A percentile compares a stretch with the other conserved stretches of the same genome.
phyloP scores from a whole-genome alignment of 2,329 filamentous ascomycete species.

The Aureobasidium leucospermi region DNA sequence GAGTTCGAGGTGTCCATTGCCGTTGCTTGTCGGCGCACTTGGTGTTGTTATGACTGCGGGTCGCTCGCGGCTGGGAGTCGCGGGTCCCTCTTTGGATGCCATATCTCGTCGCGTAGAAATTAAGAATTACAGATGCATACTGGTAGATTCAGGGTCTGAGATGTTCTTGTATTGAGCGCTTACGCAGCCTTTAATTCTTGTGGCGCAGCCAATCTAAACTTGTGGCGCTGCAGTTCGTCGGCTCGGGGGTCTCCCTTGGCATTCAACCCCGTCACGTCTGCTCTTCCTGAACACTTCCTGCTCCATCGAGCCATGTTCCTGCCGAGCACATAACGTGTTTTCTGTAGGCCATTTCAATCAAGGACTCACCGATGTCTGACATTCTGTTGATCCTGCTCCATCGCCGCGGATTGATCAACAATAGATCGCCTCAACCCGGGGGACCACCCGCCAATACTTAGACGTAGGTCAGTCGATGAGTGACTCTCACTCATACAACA shows the following conservation, averaged over 20 bases:
- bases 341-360: too few species aligned
- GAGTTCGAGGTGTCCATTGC: constrained; percentile 19
- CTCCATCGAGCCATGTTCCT: too few species aligned
- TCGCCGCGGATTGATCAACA: too few species aligned
- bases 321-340: too few species aligned
- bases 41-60: not conserved
- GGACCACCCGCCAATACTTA: too few species aligned
- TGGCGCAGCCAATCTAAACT: constrained; percentile 4
- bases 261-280: not conserved
- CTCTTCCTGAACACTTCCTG: too few species aligned
- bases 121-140: not conserved
- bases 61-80: not conserved
- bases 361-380: not conserved
- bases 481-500: too few species aligned
- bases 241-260: not conserved
- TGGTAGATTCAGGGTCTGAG: not conserved
- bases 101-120: not conserved
- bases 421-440: too few species aligned
- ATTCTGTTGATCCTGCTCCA: not conserved
- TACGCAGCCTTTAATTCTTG: constrained; percentile 1
- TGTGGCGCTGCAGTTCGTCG: not conserved
- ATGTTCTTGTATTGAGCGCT: not conserved
- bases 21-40: not conserved
- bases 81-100: constrained; percentile 1
- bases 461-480: too few species aligned